Base-by-base conservation (phyloP, 495 filamentous ascomycete species). In the Penicillium tannophilum region DNA sequence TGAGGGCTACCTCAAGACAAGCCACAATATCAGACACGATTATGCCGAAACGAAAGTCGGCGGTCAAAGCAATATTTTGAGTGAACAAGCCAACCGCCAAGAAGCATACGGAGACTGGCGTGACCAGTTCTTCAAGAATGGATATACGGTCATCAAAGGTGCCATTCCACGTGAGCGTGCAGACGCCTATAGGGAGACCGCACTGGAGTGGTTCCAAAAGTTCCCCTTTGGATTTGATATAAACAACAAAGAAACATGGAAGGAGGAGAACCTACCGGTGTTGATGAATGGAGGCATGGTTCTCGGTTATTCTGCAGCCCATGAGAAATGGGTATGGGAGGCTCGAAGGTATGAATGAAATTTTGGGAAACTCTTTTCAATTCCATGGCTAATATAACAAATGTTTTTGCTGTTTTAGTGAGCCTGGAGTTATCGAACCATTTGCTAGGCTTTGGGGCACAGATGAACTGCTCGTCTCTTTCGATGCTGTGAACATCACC, bases 61-160 rank as follows among this genome's bases (percentile, higher is more conserved):
- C 44, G 31, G 45, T 31, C 17, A 19, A 17, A 44, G 17, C 42
- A 17, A 20, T 19, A 44, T 44, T 10, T 17, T 44, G 11, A 10
- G 17, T 19, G 9, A 44, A 16, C 42, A 44, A 6, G 42, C 42
- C 39, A 11, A 16, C 2, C 1, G 42, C 33, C 41, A 44, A 17
- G 19, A 6, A 19, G 14, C 7, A n/a, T 20, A 44, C 14, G 45
- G 58, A 20, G 58, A 77, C 54, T 77, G 72, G 72, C 70, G 73
- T 9, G 71, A 70, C 43, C 74, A 78, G 5, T 72, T 78, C 51
- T 61, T 69, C 47, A 48, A 63, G 19, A 65, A 76, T 43, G 75
- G 75, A 33, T 76, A 55, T 55, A 65, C 65, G 0, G 65, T 76
- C 8, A 59, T 62, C 31, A 62, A 62, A n/a, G 23, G 26, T 19